Evolutionary conservation across 1,284 basidiomycete genomes (phyloP), one percentile per base, ranked within the genome.

Genomic region (Blastosporella zonata): DNA sequence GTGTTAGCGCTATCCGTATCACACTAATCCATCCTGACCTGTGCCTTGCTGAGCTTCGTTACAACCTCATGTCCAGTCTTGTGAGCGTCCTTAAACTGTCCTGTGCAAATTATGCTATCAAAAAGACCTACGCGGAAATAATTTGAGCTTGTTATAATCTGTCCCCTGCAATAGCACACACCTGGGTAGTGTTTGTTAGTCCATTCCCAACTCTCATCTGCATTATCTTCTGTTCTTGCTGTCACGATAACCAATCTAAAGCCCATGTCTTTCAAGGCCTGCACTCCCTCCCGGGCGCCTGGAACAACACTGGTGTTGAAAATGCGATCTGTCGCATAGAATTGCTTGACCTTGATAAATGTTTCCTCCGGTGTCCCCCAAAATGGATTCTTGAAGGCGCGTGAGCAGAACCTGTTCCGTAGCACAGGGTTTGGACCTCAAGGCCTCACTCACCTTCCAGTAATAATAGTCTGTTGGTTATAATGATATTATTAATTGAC

Each of bases 161-260:
- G 20, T 27, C 43, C 12, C n/a, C 33, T 7, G 43, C 6, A 10
- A n/a, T 12, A 28, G 13, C 13, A 52, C 64, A 43, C 54, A 71
- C 82, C 84, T 28, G 84, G 83, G 58, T 85, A 82, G 62, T 87
- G 73, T 49, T 73, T 68, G 34, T 81, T 72, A 6, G 86, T 65
- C 89, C 89, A 92, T 37, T 70, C 67, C 71, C 82, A 81, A 43
- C 81, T 88, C 31, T 76, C 70, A 44, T 81, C 77, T 22, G 80
- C 73, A 50, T 80, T 70, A 31, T 77, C 72, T 49, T 77, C 71
- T 28, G 74, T 73, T 54, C 90, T 73, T 27, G 90, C 88, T 3
- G 90, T 93, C 43, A 93, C 80, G 52, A 93, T 80, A 50, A 90
- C 69, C 41, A 87, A 71, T 45, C 75, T 74, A 65, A 79, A 88